A percentile compares a stretch with the other conserved stretches of the same genome.
Evolutionary conservation across 345 rosid species (phyloP).

Genomic region (Ailanthus altissimus): DNA sequence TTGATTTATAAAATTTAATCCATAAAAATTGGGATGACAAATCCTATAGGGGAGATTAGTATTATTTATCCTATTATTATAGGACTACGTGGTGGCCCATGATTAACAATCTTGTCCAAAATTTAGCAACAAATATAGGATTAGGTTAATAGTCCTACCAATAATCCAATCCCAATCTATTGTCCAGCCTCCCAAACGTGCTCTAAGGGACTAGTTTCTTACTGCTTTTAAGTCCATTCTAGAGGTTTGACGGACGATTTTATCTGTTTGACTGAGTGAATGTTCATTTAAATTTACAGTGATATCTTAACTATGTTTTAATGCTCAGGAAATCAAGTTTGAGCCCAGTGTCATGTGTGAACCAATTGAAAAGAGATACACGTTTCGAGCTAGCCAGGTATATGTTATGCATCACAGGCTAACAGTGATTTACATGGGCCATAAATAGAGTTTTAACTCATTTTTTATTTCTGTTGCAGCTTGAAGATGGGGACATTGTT

Average conservation of each 20-base stretch:
- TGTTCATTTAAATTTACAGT: not conserved
- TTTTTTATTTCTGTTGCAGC: slow-evolving; percentile 37
- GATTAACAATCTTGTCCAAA: too few species aligned
- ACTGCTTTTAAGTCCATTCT: not conserved
- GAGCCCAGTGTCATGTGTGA: slow-evolving; percentile 73
- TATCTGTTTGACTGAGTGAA: not conserved
- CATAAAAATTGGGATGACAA: too few species aligned
- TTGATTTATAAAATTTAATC: too few species aligned
- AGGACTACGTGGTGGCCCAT: too few species aligned
- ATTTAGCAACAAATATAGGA: too few species aligned
- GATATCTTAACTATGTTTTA: slow-evolving; percentile 8
- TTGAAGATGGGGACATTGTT: slow-evolving; percentile 78
- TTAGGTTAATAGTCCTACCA: too few species aligned
- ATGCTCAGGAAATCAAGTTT: slow-evolving; percentile 69
- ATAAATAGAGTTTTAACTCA: slow-evolving; percentile 7
- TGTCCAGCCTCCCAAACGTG: too few species aligned
- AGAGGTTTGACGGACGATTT: not conserved
- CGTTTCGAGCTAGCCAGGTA: slow-evolving; percentile 69
- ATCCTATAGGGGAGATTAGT: too few species aligned
- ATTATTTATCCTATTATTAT: too few species aligned
- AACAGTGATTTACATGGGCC: not conserved
- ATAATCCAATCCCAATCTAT: too few species aligned
- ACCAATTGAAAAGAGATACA: slow-evolving; percentile 50
- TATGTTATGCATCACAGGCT: not conserved
- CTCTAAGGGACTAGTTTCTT: not conserved